Percentiles rank a stretch among this genome's conserved stretches.
Conservation (phyloP, 2,329 filamentous ascomycete genomes). For the Hirsutella minnesotensis region DNA sequence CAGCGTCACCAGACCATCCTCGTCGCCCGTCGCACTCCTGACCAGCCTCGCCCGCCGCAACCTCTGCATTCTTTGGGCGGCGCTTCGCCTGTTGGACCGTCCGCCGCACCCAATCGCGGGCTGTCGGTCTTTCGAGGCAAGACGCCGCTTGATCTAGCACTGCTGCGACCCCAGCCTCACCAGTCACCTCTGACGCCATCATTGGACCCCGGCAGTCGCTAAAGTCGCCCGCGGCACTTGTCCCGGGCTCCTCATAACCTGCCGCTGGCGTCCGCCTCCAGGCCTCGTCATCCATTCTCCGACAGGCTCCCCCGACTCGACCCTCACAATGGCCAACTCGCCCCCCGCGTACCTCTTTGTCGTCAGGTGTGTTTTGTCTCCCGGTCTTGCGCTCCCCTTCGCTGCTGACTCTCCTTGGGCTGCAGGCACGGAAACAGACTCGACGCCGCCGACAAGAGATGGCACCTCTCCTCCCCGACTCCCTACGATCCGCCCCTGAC, state of each 20-base stretch:
- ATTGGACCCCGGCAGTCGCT: neutral
- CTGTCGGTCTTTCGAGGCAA: neutral
- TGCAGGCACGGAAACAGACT: slow-evolving; percentile 79
- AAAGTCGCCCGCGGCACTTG: neutral
- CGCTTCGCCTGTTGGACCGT: no score
- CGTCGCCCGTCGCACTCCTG: neutral
- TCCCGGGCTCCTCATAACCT: neutral
- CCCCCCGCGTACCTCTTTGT: slow-evolving; percentile 31
- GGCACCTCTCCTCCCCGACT: slow-evolving; percentile 85
- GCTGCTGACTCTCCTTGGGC: neutral
- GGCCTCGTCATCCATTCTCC: neutral
- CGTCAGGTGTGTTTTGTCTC: slow-evolving; percentile 21
- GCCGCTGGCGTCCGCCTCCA: neutral
- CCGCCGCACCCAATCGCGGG: neutral
- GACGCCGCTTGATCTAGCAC: neutral
- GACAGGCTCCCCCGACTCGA: neutral
- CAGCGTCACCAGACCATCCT: no score
- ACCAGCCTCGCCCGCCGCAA: neutral
- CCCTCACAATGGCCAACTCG: slow-evolving; percentile 3
- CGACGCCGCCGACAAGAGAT: slow-evolving; percentile 87
- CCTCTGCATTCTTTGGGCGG: neutral
- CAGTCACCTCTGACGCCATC: neutral
- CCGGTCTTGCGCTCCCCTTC: neutral
- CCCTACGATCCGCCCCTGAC: slow-evolving; percentile 94
- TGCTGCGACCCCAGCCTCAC: neutral